Conservation (phyloP, 2,329 filamentous ascomycete species). For the Ophiocordyceps robertsii region DNA sequence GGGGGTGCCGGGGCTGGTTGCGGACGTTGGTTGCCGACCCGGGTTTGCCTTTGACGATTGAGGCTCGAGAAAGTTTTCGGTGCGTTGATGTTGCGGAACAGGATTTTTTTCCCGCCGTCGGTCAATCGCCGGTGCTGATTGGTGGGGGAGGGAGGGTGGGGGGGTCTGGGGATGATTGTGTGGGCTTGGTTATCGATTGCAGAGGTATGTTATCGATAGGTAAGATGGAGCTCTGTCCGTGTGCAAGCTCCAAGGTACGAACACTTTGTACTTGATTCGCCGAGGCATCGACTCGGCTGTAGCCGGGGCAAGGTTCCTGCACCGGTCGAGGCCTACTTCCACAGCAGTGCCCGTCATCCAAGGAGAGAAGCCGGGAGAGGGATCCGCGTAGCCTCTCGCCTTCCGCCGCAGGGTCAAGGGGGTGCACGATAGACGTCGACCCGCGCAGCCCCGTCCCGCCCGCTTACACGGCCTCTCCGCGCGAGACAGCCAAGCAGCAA, state of each 20-base stretch:
- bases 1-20: background rate
- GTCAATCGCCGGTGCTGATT: background rate
- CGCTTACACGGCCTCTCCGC: too few relatives aligned
- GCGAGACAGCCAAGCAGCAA: too few relatives aligned
- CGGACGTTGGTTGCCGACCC: background rate
- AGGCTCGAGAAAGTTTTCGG: conserved; percentile 6
- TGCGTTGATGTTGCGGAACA: background rate
- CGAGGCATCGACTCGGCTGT: too few relatives aligned
- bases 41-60: background rate
- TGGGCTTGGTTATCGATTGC: background rate
- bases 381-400: too few relatives aligned
- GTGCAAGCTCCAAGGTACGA: background rate
- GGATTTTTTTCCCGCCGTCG: conserved; percentile 2
- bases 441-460: too few relatives aligned
- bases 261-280: background rate
- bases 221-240: too few relatives aligned
- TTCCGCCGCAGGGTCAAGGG: too few relatives aligned
- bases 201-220: background rate
- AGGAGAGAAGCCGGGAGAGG: too few relatives aligned
- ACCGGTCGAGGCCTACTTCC: too few relatives aligned
- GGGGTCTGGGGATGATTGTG: background rate
- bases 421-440: too few relatives aligned
- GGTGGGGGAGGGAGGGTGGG: background rate
- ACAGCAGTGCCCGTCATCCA: too few relatives aligned
- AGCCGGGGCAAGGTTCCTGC: too few relatives aligned